Percentiles rank a stretch among this genome's conserved stretches.
Conservation (phyloP, 495 filamentous ascomycete genomes). For the Tuber melanosporum region DNA sequence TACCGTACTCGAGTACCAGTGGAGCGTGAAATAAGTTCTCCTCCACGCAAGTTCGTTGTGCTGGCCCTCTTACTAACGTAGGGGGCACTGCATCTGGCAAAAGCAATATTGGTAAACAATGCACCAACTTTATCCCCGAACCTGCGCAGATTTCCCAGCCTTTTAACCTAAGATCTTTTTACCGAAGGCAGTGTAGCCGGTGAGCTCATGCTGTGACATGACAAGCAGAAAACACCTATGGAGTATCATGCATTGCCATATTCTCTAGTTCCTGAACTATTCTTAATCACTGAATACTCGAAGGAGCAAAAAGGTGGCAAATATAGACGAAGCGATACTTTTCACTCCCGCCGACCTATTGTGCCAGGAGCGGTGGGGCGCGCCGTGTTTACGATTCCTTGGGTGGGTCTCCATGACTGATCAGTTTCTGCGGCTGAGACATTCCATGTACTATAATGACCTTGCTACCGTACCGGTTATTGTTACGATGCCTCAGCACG, state of each 20-base stretch:
- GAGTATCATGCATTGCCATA: background rate
- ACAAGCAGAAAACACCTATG: background rate
- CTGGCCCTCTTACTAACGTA: background rate
- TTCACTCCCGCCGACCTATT: background rate
- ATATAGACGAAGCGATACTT: background rate
- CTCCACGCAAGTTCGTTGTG: background rate
- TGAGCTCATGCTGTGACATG: background rate
- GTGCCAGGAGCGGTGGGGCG: background rate
- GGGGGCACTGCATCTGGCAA: background rate
- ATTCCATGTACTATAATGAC: background rate
- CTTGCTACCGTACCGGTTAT: background rate
- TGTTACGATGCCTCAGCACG: background rate
- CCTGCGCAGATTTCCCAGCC: background rate
- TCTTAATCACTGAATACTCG: background rate
- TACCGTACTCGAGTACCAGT: background rate
- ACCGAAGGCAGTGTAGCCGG: background rate
- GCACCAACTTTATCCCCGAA: background rate
- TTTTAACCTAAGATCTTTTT: too few species aligned
- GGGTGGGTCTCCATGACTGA: background rate
- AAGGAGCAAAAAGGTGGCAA: background rate
- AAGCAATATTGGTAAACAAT: background rate
- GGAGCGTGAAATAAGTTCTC: background rate
- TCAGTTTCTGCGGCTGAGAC: background rate
- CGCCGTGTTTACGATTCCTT: background rate
- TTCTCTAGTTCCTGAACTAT: background rate